phyloP scores from a whole-genome alignment of 352 stramenopile species.

The Phytopythium aichiense region DNA sequence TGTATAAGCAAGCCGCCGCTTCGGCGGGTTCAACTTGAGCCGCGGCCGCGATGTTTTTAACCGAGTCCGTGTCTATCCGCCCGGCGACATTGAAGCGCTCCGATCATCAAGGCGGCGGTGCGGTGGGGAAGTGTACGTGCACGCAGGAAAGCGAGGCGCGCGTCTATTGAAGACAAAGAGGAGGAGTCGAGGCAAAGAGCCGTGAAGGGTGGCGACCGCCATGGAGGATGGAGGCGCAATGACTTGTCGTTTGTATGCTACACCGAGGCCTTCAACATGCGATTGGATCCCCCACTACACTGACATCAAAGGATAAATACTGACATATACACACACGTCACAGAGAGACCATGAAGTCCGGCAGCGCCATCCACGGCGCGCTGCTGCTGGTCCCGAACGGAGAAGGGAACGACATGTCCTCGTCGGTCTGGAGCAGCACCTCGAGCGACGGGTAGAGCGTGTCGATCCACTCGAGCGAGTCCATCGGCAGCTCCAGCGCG shows the following conservation, averaged over 20 bases:
- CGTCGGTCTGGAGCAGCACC: slow-evolving; percentile 19
- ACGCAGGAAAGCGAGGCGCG: background rate
- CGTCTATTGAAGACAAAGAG: background rate
- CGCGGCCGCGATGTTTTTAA: background rate
- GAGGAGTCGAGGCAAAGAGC: background rate
- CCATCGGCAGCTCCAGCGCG: slow-evolving; percentile 3
- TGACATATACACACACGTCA: background rate
- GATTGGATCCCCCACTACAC: background rate
- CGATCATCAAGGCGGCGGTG: background rate
- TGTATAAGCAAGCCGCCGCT: background rate
- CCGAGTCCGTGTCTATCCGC: background rate
- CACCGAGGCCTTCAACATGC: background rate
- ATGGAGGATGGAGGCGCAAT: background rate
- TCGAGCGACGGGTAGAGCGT: slow-evolving; percentile 62
- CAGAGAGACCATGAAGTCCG: background rate
- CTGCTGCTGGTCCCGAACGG: background rate
- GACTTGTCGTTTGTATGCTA: background rate
- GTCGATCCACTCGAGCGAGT: slow-evolving; percentile 55
- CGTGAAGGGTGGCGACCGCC: background rate
- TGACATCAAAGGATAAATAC: background rate
- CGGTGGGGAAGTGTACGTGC: background rate
- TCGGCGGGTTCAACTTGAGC: background rate
- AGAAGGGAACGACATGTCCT: background rate
- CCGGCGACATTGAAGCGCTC: background rate
- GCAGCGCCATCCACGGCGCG: background rate